phyloP scores from a whole-genome alignment of 192 early-diverging fungal species.

The Phlyctochytrium bullatum region DNA sequence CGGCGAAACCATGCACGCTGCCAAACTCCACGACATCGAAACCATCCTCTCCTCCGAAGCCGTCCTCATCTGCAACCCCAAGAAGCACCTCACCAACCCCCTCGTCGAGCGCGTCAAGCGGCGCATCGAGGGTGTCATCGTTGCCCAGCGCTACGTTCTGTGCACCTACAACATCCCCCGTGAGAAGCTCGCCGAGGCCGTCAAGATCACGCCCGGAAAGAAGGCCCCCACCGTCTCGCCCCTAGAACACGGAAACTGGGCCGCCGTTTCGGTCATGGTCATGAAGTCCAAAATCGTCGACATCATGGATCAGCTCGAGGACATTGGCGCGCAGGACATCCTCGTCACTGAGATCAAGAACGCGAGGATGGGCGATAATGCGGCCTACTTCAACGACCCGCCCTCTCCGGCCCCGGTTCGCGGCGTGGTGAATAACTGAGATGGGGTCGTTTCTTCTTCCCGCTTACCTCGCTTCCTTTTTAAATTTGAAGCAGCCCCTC shows the following conservation, averaged over 20 bases:
- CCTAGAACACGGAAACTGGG: slow-evolving; percentile 85
- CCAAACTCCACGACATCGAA: slow-evolving; percentile 87
- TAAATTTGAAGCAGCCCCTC: too few relatives aligned
- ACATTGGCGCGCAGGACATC: slow-evolving; percentile 88
- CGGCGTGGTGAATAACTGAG: too few relatives aligned
- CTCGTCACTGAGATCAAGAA: slow-evolving; percentile 60
- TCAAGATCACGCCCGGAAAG: slow-evolving; percentile 83
- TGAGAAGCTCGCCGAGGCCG: slow-evolving; percentile 58
- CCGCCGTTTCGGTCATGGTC: slow-evolving; percentile 90
- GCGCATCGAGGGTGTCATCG: slow-evolving; percentile 88
- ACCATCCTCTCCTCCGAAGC: slow-evolving; percentile 82
- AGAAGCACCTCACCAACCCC: slow-evolving; percentile 68
- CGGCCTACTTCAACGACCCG: not conserved
- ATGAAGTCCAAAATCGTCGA: slow-evolving; percentile 71
- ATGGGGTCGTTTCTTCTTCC: too few relatives aligned
- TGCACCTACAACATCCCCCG: slow-evolving; percentile 89
- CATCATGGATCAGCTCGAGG: slow-evolving; percentile 87
- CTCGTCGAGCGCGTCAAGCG: slow-evolving; percentile 76
- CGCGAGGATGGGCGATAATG: slow-evolving; percentile 16
- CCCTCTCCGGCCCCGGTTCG: too few relatives aligned
- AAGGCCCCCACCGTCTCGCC: slow-evolving; percentile 87
- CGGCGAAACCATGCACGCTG: slow-evolving; percentile 99
- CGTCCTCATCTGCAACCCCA: slow-evolving; percentile 80
- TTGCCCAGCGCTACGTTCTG: slow-evolving; percentile 82
- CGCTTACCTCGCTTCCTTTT: too few relatives aligned